phyloP scores from a whole-genome alignment of 23 red algal species.

The Gracilaria domingensis region DNA sequence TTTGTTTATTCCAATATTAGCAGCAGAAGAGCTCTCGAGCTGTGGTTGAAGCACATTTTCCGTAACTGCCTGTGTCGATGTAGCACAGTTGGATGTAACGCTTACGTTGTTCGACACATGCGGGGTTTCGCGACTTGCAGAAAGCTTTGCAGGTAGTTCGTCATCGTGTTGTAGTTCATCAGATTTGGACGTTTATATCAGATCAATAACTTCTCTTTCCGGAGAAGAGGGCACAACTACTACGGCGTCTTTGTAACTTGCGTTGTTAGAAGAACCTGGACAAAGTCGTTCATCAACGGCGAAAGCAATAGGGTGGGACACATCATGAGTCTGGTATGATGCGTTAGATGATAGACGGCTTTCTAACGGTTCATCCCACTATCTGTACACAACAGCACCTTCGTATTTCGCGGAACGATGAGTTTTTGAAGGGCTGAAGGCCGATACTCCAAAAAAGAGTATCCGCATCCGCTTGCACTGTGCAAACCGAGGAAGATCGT shows the following conservation, averaged over 20 bases:
- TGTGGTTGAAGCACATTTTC: neutral
- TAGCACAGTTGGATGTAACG: neutral
- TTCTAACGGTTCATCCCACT: no score
- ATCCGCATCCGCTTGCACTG: no score
- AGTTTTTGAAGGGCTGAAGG: no score
- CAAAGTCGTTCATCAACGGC: neutral
- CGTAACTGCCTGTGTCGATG: neutral
- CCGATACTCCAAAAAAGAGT: no score
- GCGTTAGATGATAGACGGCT: slow-evolving; percentile 6
- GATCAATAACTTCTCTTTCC: slow-evolving; percentile 14
- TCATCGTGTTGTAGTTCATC: neutral
- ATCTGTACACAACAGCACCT: no score
- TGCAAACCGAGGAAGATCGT: no score
- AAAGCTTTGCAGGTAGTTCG: neutral
- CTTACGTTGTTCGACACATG: neutral
- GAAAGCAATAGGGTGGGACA: slow-evolving; percentile 50
- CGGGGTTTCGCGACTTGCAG: neutral
- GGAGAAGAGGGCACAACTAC: neutral
- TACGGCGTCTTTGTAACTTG: slow-evolving; percentile 1
- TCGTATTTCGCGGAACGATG: no score
- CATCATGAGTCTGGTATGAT: neutral
- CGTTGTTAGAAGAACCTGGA: neutral
- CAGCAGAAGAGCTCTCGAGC: neutral
- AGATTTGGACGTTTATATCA: neutral
- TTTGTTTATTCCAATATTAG: neutral